These are phyloP conservation scores for Suillus lakei DNA, from an alignment of 768 basidiomycete genomes.

Conservation along the genomic window DNA sequence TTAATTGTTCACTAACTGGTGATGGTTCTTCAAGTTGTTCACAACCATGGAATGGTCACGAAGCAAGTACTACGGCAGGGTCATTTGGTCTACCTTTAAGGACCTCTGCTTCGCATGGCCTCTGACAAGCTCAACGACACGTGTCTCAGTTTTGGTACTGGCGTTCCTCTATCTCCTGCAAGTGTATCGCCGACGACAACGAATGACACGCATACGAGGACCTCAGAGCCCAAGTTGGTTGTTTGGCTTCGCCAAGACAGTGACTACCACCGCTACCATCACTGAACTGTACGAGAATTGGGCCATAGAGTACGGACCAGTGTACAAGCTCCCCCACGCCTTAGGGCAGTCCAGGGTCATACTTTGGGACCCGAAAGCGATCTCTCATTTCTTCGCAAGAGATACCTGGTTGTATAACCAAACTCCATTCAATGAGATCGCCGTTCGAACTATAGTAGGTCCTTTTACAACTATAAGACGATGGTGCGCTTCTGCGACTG, in stretches of 20 bases:
- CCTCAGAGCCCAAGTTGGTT: slow-evolving; percentile 45
- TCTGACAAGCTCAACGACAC: neutral
- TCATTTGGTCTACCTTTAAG: neutral
- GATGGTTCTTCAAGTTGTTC: neutral
- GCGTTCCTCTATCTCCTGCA: neutral
- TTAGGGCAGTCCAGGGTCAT: slow-evolving; percentile 40
- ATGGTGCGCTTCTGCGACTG: neutral
- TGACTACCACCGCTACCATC: slow-evolving; percentile 30
- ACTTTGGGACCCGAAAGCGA: slow-evolving; percentile 50
- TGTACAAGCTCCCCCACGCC: slow-evolving; percentile 41
- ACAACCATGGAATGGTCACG: neutral
- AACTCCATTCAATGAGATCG: slow-evolving; percentile 36
- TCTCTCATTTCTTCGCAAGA: slow-evolving; percentile 50
- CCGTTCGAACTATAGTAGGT: slow-evolving; percentile 47
- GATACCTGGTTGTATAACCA: slow-evolving; percentile 53
- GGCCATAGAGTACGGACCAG: slow-evolving; percentile 48
- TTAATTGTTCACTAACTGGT: neutral
- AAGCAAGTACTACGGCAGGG: neutral
- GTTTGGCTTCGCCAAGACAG: slow-evolving; percentile 39
- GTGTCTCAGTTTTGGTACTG: neutral
- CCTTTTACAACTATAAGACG: neutral
- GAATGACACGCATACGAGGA: slow-evolving; percentile 40
- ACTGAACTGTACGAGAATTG: slow-evolving; percentile 45
- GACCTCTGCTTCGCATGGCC: neutral
- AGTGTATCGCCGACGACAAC: neutral